Conservation (phyloP, 2,329 filamentous ascomycete species). For the Cercospora sp. region DNA sequence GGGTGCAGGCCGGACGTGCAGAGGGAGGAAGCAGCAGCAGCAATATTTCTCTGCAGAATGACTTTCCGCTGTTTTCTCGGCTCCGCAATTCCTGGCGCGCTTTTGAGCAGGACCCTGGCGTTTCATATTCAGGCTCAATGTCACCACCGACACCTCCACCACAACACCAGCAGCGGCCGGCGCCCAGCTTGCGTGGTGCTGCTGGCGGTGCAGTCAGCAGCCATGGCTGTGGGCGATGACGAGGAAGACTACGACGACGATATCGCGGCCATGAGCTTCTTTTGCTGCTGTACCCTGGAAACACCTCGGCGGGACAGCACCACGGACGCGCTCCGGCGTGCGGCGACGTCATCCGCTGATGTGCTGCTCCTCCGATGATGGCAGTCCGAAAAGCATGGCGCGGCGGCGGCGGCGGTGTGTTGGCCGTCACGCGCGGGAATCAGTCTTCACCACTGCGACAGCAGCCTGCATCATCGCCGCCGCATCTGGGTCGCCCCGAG, state of each 20-base stretch:
- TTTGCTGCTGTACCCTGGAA: not conserved
- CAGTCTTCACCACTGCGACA: not conserved
- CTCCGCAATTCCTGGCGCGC: conserved; percentile 3
- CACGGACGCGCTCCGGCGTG: not conserved
- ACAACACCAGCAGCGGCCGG: not conserved
- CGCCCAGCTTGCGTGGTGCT: not conserved
- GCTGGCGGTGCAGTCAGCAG: not conserved
- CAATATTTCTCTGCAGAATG: conserved; percentile 4
- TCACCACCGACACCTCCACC: not conserved
- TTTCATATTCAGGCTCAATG: conserved; percentile 6
- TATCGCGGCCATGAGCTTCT: not conserved
- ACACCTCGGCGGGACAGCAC: not conserved
- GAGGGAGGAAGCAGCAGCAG: not conserved
- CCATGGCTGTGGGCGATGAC: not conserved
- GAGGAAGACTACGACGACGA: not conserved
- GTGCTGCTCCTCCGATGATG: not conserved
- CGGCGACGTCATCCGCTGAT: not conserved
- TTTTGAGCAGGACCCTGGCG: not conserved
- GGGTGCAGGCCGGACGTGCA: conserved; percentile 3
- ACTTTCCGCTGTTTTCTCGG: not conserved
- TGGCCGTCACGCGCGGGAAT: not conserved
- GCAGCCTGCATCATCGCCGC: not conserved
- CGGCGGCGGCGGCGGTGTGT: not conserved
- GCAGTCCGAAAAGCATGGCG: not conserved
- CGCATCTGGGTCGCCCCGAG: not conserved